Conservation (phyloP, 768 basidiomycete species). For the Auriculariales sp. region DNA sequence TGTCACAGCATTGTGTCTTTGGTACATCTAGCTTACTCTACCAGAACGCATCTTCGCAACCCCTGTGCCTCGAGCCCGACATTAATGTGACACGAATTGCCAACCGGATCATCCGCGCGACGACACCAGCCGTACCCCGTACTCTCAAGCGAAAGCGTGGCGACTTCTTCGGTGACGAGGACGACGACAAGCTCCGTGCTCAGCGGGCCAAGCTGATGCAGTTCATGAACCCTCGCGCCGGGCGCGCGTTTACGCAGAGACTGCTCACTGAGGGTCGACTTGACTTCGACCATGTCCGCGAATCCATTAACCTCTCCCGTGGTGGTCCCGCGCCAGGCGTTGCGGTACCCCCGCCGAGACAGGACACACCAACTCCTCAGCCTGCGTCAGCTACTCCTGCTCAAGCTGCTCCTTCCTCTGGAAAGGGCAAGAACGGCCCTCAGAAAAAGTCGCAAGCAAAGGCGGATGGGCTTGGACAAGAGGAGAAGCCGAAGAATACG, state of each 20-base stretch:
- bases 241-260: slow-evolving; percentile 2
- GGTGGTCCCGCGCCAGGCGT: neutral
- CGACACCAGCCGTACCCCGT: slow-evolving; percentile 54
- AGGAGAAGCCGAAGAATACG: neutral
- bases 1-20: slow-evolving; percentile 2
- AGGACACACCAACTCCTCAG: neutral
- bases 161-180: slow-evolving; percentile 56
- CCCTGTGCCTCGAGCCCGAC: slow-evolving; percentile 70
- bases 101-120: slow-evolving; percentile 58
- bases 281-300: neutral
- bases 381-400: neutral
- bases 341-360: neutral
- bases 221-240: slow-evolving; percentile 55
- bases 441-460: too few relatives aligned
- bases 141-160: slow-evolving; percentile 68
- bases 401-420: neutral
- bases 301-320: neutral
- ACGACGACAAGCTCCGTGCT: slow-evolving; percentile 39
- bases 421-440: neutral
- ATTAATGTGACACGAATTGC: slow-evolving; percentile 61
- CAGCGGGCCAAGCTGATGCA: slow-evolving; percentile 62
- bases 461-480: too few relatives aligned
- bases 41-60: slow-evolving; percentile 59
- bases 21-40: neutral
- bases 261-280: neutral